A percentile compares a stretch with the other conserved stretches of the same genome.
phyloP scores from a whole-genome alignment of 495 filamentous ascomycete genomes.

The Darksidea phi region DNA sequence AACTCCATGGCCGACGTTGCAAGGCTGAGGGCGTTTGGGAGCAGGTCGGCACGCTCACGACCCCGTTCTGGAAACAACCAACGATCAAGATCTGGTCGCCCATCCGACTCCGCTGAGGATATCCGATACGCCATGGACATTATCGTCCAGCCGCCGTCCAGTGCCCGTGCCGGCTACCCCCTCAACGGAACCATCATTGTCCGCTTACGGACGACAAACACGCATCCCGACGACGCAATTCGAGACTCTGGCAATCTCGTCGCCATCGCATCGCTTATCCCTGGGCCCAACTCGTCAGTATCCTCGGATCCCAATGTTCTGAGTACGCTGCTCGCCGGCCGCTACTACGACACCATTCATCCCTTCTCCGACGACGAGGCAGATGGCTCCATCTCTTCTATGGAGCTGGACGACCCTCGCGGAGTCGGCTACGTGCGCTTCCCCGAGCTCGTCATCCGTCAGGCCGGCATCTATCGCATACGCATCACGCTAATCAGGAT shows the following conservation, averaged over 20 bases:
- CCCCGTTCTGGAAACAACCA: slow-evolving; percentile 11
- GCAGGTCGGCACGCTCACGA: slow-evolving; percentile 26
- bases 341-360: slow-evolving; percentile 29
- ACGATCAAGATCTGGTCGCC: slow-evolving; percentile 12
- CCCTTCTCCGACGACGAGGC: slow-evolving; percentile 33
- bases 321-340: slow-evolving; percentile 23
- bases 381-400: slow-evolving; percentile 14
- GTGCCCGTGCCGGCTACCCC: slow-evolving; percentile 18
- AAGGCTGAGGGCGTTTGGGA: slow-evolving; percentile 28
- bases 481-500: slow-evolving; percentile 40
- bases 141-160: slow-evolving; percentile 29
- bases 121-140: slow-evolving; percentile 35
- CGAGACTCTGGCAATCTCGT: slow-evolving; percentile 29
- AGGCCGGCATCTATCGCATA: slow-evolving; percentile 40
- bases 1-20: slow-evolving; percentile 36
- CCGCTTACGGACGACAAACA: slow-evolving; percentile 22
- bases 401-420: slow-evolving; percentile 24
- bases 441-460: slow-evolving; percentile 39
- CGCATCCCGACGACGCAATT: slow-evolving; percentile 23
- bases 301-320: slow-evolving; percentile 23
- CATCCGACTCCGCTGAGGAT: slow-evolving; percentile 21
- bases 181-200: slow-evolving; percentile 22
- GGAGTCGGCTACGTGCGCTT: slow-evolving; percentile 43
- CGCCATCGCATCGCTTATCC: slow-evolving; percentile 27
- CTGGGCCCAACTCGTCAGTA: slow-evolving; percentile 22